Evolutionary conservation across 805 yeast species (phyloP).

Genomic region (Nakazawaea populi): DNA sequence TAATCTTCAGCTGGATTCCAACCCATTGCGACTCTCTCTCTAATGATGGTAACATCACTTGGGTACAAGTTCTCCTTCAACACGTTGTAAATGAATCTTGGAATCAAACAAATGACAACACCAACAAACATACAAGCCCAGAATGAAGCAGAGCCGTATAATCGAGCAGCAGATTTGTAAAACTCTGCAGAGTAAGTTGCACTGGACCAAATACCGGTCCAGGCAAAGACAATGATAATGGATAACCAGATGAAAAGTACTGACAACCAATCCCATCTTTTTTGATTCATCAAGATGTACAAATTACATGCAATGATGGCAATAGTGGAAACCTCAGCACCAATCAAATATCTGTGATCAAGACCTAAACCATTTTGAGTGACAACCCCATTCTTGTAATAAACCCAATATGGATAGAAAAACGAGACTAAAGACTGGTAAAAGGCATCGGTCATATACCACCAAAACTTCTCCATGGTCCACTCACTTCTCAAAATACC

Average conservation of each 20-base stretch:
- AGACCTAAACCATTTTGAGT: constrained; percentile 42
- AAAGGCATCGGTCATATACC: constrained; percentile 63
- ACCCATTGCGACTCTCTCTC: constrained; percentile 66
- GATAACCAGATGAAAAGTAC: constrained; percentile 47
- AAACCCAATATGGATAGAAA: constrained; percentile 60
- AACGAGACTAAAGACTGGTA: constrained; percentile 68
- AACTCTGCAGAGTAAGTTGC: constrained; percentile 47
- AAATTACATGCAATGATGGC: constrained; percentile 61
- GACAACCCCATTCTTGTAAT: constrained; percentile 37
- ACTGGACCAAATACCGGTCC: constrained; percentile 80
- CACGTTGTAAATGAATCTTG: constrained; percentile 60
- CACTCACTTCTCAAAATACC: constrained; percentile 64
- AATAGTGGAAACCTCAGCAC: constrained; percentile 53
- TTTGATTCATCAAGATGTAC: constrained; percentile 62
- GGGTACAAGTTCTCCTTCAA: constrained; percentile 49
- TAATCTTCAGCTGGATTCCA: constrained; percentile 8
- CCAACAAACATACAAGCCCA: constrained; percentile 65
- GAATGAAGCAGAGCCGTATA: constrained; percentile 53
- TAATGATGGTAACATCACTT: constrained; percentile 62
- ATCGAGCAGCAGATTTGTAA: constrained; percentile 57
- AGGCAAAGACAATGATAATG: constrained; percentile 52
- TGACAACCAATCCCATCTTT: constrained; percentile 75
- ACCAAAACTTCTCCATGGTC: constrained; percentile 52
- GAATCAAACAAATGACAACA: constrained; percentile 50
- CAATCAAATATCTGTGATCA: constrained; percentile 69